Conservation (phyloP, 2,329 filamentous ascomycete genomes). For the Phaeophleospora eucalypticola region DNA sequence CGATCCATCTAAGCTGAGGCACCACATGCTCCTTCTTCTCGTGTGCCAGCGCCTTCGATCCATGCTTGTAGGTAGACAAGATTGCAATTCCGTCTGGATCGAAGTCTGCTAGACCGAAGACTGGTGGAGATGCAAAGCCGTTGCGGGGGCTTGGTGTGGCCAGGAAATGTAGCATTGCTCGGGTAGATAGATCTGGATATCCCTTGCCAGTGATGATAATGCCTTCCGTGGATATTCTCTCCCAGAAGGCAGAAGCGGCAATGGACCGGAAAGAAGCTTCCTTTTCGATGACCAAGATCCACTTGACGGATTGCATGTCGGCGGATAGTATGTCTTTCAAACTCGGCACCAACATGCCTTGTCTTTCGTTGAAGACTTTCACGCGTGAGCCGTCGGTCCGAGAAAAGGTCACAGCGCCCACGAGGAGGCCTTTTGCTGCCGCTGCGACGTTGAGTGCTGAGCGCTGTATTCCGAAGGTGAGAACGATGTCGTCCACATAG, state of each 20-base stretch:
- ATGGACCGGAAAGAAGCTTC: constrained; percentile 76
- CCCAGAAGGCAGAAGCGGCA: constrained; percentile 54
- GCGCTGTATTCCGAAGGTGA: constrained; percentile 62
- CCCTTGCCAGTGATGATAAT: constrained; percentile 75
- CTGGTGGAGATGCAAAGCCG: constrained; percentile 40
- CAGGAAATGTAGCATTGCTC: constrained; percentile 59
- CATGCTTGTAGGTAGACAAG: constrained; percentile 67
- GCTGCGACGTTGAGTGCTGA: constrained; percentile 68
- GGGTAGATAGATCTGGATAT: constrained; percentile 71
- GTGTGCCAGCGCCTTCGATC: constrained; percentile 60
- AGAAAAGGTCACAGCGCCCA: constrained; percentile 53
- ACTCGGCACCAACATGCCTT: constrained; percentile 60
- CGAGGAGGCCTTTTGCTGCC: constrained; percentile 66
- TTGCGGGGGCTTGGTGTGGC: constrained; percentile 47
- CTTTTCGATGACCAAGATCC: constrained; percentile 75
- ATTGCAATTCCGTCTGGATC: constrained; percentile 75
- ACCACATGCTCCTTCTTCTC: constrained; percentile 51
- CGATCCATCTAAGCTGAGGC: constrained; percentile 60
- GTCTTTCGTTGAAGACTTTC: constrained; percentile 39
- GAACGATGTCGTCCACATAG: constrained; percentile 70
- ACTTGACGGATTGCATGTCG: constrained; percentile 49
- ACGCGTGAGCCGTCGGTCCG: constrained; percentile 44
- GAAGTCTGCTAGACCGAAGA: constrained; percentile 66
- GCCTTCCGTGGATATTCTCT: constrained; percentile 50
- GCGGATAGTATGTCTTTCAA: constrained; percentile 48